Conservation (phyloP, 1,139 yeast species). For the Yamadazyma songkhlaensis region DNA sequence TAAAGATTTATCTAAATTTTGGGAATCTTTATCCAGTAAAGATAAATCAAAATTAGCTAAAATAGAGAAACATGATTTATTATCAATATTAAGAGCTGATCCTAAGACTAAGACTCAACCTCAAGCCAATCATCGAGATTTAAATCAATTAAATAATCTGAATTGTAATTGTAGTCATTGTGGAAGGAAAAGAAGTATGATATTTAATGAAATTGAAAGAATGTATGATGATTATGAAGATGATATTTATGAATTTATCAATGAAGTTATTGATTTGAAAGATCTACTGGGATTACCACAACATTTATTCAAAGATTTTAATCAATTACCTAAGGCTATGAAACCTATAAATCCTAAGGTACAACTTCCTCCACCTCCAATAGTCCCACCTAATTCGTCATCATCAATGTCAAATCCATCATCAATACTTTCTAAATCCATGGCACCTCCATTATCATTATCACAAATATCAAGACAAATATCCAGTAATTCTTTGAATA, state of each 20-base stretch:
- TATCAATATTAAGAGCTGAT: constrained; percentile 10
- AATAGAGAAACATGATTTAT: constrained; percentile 53
- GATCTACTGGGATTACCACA: constrained; percentile 42
- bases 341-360: no score
- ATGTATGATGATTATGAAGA: constrained; percentile 59
- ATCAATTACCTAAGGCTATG: constrained; percentile 7
- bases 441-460: no score
- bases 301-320: constrained; percentile 38
- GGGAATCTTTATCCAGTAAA: constrained; percentile 64
- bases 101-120: constrained; percentile 4
- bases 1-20: constrained; percentile 57
- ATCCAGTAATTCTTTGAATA: neutral
- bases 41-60: constrained; percentile 63
- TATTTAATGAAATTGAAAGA: constrained; percentile 71
- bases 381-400: no score
- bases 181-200: constrained; percentile 69
- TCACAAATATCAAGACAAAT: neutral
- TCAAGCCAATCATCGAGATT: constrained; percentile 11
- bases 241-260: constrained; percentile 39
- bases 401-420: no score
- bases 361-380: no score
- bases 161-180: constrained; percentile 76
- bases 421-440: no score
- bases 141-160: constrained; percentile 10
- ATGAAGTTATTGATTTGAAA: constrained; percentile 39